Conservation (phyloP, 2,329 filamentous ascomycete species). For the Exutisphaerella laricina region DNA sequence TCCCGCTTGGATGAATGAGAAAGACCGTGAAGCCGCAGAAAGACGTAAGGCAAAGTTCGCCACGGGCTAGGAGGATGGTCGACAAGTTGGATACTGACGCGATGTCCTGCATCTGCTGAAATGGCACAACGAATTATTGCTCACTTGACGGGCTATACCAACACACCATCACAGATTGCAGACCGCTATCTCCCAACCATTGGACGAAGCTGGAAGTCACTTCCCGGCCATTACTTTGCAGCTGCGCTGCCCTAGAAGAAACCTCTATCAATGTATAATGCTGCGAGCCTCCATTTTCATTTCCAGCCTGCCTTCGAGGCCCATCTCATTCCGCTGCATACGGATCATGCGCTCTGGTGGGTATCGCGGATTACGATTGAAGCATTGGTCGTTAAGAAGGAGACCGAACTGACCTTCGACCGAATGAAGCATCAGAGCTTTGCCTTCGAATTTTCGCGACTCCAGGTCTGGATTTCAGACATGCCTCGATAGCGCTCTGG, state of each 20-base stretch:
- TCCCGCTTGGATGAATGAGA: constrained; percentile 40
- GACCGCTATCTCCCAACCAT: neutral
- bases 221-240: constrained; percentile 6
- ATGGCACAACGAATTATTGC: too few species aligned
- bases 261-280: constrained; percentile 10
- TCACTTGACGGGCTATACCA: too few species aligned
- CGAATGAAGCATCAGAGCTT: too few species aligned
- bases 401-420: too few species aligned
- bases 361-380: too few species aligned
- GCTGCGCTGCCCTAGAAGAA: constrained; percentile 16
- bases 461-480: constrained; percentile 28
- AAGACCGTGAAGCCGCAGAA: constrained; percentile 41
- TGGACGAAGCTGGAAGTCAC: neutral
- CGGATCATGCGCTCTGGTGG: too few species aligned
- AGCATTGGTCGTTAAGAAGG: too few species aligned
- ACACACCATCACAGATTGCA: too few species aligned
- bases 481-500: constrained; percentile 16
- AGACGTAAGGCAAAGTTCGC: constrained; percentile 42
- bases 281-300: constrained; percentile 5
- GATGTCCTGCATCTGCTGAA: too few species aligned
- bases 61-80: constrained; percentile 8
- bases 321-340: neutral
- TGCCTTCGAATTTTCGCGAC: constrained; percentile 7
- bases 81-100: too few species aligned
- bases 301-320: too few species aligned